Evolutionary conservation across 768 basidiomycete genomes (phyloP).

Genomic region (Calocera viscosa): DNA sequence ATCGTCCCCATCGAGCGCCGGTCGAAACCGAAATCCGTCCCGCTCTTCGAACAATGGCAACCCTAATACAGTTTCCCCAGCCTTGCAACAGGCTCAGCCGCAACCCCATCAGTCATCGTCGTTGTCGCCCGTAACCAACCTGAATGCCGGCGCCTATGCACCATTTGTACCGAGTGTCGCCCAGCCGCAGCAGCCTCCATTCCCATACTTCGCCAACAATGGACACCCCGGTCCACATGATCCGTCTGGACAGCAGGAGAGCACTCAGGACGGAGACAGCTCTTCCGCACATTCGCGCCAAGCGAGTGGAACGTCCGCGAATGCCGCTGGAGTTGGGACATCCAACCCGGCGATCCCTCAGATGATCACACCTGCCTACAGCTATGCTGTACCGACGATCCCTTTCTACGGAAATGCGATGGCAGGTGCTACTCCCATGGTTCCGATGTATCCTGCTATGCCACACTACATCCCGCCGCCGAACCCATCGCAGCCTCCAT

Average conservation of each 20-base stretch:
- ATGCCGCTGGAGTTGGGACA: background rate
- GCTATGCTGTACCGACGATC: background rate
- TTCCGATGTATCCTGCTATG: constrained; percentile 19
- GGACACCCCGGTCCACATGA: constrained; percentile 2
- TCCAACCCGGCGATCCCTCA: background rate
- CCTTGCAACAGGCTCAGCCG: constrained; percentile 6
- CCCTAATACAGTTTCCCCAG: background rate
- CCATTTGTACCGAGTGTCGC: background rate
- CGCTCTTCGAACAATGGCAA: background rate
- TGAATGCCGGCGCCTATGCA: background rate
- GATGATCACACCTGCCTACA: background rate
- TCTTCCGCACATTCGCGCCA: background rate
- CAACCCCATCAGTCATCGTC: constrained; percentile 7
- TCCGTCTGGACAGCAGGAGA: background rate
- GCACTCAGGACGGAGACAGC: background rate
- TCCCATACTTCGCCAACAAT: constrained; percentile 10
- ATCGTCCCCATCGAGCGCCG: background rate
- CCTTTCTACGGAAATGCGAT: constrained; percentile 3
- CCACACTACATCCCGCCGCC: constrained; percentile 23
- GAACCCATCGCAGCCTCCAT: constrained; percentile 18
- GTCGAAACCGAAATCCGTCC: background rate
- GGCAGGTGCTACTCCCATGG: constrained; percentile 16
- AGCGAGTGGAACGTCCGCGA: background rate
- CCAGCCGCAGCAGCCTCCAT: constrained; percentile 10
- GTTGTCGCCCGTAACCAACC: background rate